Evolutionary conservation across 2,329 filamentous ascomycete genomes (phyloP), one percentile per base, ranked within the genome.

Genomic region (Lachnellula suecica): DNA sequence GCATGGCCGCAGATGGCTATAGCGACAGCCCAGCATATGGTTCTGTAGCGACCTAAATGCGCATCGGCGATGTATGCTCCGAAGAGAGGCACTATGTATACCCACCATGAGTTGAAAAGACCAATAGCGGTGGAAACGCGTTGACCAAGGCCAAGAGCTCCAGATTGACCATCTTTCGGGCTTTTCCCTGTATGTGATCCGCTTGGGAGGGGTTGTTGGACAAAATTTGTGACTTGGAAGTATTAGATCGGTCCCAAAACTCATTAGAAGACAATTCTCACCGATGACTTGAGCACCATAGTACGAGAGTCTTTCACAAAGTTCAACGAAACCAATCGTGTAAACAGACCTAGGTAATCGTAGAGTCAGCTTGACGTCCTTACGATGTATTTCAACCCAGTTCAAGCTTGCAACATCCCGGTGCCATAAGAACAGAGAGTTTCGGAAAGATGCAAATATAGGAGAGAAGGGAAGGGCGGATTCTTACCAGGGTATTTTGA

Each of bases 11-110:
- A 57, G 57, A 83, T 79, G 23, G 84, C 83, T 25, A 85, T 73
- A 0, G 68, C 70, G 13, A 64, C 46, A 24, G 62, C 62, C 23
- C 56, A 22, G 35, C 59, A 62, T 42, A 89, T 88, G 1, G 86
- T 86, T 58, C 79, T 77, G 71, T 84, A 89, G 47, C 84, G 82
- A 38, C 86, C 87, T 34, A 34, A 11, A 62, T 83, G 83, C 54
- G 83, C 78, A 68, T 89, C 87, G 7, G 85, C 84, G 23, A 82
- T 63, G 60, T 75, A 82, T 10, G 76, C 81, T 58, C 80, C 79
- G 20, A 76, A 61, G 19, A 79, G 61, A 29, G 77, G 77, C 59
- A 74, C 73, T 20, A 78, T 58, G 50, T 79, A 80, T 9, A 74
- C 71, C 75, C 76, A 79, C 61, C 79, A 79, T 19, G 70, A 65